These are phyloP conservation scores for Fulvia fulva DNA, from an alignment of 2,329 filamentous ascomycete species.

Conservation along the genomic window DNA sequence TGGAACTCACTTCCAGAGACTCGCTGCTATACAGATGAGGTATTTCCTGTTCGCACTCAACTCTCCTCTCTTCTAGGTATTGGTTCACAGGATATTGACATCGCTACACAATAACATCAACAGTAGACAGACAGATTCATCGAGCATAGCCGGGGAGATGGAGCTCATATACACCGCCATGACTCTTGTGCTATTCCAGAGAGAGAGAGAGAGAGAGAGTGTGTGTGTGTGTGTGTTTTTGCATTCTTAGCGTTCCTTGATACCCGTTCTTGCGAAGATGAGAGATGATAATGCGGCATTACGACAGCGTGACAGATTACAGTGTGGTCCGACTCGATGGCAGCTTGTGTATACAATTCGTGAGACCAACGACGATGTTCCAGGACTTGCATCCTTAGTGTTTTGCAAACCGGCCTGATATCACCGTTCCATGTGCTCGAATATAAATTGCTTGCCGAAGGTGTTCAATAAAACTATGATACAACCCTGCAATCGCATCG, in stretches of 20 bases:
- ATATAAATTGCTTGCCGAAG: no score
- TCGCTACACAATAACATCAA: neutral
- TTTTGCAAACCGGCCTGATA: neutral
- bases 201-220: no score
- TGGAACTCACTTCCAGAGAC: neutral
- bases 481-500: neutral
- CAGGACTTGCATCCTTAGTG: no score
- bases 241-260: conserved; percentile 1
- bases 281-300: neutral
- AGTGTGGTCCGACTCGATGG: neutral
- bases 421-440: no score
- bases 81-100: neutral
- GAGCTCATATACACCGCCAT: conserved; percentile 10
- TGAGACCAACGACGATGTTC: no score
- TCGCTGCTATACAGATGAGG: neutral
- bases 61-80: neutral
- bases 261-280: conserved; percentile 13
- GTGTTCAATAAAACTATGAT: no score
- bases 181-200: conserved; percentile 1
- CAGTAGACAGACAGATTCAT: conserved; percentile 2
- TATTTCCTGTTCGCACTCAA: neutral
- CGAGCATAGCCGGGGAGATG: conserved; percentile 7
- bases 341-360: neutral
- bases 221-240: no score
- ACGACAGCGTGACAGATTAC: neutral